A percentile compares a stretch with the other conserved stretches of the same genome.
Conservation (phyloP, 805 yeast genomes). For the Candida piceae region DNA sequence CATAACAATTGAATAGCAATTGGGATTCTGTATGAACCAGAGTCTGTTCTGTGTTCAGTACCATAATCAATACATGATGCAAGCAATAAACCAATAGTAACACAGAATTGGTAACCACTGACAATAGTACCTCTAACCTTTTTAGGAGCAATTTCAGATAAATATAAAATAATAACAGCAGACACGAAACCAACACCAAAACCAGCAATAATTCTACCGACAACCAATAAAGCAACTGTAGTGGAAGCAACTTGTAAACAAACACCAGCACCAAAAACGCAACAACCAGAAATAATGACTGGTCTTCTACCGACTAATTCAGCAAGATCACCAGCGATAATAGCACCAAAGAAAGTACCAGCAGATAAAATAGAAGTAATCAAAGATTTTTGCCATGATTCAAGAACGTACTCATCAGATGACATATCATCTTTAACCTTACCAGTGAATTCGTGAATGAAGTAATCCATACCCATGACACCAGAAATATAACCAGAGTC, state of each 20-base stretch:
- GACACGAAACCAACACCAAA: constrained; percentile 74
- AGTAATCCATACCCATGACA: constrained; percentile 57
- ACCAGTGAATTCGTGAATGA: constrained; percentile 26
- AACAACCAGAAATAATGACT: constrained; percentile 39
- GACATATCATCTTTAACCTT: constrained; percentile 15
- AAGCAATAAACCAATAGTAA: constrained; percentile 66
- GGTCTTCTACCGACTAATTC: constrained; percentile 43
- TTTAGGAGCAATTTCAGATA: constrained; percentile 74
- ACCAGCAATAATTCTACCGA: constrained; percentile 74
- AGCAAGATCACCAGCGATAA: constrained; percentile 52
- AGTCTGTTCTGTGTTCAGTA: constrained; percentile 45
- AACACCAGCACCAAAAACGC: constrained; percentile 44
- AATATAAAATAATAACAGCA: constrained; percentile 72
- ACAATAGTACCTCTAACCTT: constrained; percentile 77
- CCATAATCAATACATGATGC: constrained; percentile 72
- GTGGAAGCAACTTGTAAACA: constrained; percentile 42
- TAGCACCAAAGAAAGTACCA: constrained; percentile 68
- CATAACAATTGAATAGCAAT: constrained; percentile 68
- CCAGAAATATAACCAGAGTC: constrained; percentile 68
- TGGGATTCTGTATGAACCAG: constrained; percentile 70
- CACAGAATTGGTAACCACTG: constrained; percentile 59
- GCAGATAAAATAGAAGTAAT: constrained; percentile 70
- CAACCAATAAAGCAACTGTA: constrained; percentile 45
- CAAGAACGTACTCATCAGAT: constrained; percentile 17
- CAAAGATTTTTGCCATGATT: constrained; percentile 33